Base-by-base conservation (phyloP, 805 yeast genomes). In the Metschnikowia peoriensis region DNA sequence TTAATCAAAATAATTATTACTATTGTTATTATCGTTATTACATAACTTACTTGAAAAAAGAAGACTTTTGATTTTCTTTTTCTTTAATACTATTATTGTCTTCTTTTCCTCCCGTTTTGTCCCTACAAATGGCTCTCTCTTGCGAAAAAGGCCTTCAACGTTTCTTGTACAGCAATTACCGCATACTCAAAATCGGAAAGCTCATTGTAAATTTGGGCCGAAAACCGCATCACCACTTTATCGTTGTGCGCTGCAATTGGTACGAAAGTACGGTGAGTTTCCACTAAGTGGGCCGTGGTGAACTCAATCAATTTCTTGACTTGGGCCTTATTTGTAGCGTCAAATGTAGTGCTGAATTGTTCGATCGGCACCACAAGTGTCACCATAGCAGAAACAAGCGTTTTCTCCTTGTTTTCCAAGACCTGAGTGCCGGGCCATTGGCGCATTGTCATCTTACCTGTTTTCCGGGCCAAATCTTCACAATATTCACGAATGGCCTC, bases 141-240 rank as follows among this genome's bases (percentile, higher is more conserved):
- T 15, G 41, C 47, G 22, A 50, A 50, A 17, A 41, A 50, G 6
- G 67, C 67, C 16, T 71, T 69, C 28, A 78, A 71, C 12, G 58
- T 46, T 9, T 46, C 17, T 7, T 44, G 46, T 4, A 44, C 52
- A 3, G 57, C 53, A 4, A 47, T 45, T 11, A 50, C 38, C 4
- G 82, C 85, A 45, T 67, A 64, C 32, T 70, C 69, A 62, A 74
- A 85, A 59, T 86, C 91, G 6, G 68, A 68, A 14, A 79, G 57
- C 44, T 83, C 86, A 55, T 82, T 79, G 64, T 83, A 86, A 8
- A 83, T 66, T 60, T 83, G 87, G 28, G 84, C 84, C 50, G 85
- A 78, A 56, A 83, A 79, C 55, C 93, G 75, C 37, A 61, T 57
- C 17, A 55, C 56, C 28, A 61, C 44, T 39, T 60, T 58, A 7